Conservation (phyloP, 2,329 filamentous ascomycete species). For the Chaetomium sp. region DNA sequence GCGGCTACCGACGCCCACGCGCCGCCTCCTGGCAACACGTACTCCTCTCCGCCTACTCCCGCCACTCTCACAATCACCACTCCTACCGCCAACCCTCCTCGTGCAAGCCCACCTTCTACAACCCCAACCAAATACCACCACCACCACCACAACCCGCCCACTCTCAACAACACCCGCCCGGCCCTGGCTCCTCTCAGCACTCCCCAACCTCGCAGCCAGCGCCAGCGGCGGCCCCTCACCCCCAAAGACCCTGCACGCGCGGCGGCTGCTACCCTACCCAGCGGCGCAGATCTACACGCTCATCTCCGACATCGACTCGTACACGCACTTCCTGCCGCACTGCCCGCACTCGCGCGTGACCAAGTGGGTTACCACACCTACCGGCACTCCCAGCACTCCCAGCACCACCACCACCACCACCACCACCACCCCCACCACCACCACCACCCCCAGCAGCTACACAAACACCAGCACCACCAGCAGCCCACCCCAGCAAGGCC, state of each 20-base stretch:
- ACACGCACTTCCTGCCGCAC: conserved; percentile 88
- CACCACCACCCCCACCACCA: neutral
- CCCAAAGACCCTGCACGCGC: conserved; percentile 69
- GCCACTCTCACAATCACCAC: neutral
- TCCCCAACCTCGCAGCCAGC: conserved; percentile 18
- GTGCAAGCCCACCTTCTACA: neutral
- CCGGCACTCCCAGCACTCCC: neutral
- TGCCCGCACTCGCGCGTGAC: conserved; percentile 79
- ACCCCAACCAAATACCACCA: neutral
- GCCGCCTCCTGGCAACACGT: neutral
- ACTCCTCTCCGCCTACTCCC: neutral
- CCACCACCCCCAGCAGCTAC: conserved; percentile 48
- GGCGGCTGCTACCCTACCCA: conserved; percentile 75
- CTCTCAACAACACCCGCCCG: conserved; percentile 14
- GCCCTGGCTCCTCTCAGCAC: conserved; percentile 27
- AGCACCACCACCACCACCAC: too few relatives aligned
- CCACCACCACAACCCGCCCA: neutral
- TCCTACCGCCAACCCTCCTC: neutral
- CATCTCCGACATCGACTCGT: conserved; percentile 85
- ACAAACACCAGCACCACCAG: conserved; percentile 47
- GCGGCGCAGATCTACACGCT: conserved; percentile 73
- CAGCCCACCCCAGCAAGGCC: neutral
- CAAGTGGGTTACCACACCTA: conserved; percentile 56
- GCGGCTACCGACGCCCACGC: neutral
- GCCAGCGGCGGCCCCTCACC: conserved; percentile 31